These are phyloP conservation scores for Trametes coccinea DNA, from an alignment of 768 basidiomycete species.

Conservation along the genomic window DNA sequence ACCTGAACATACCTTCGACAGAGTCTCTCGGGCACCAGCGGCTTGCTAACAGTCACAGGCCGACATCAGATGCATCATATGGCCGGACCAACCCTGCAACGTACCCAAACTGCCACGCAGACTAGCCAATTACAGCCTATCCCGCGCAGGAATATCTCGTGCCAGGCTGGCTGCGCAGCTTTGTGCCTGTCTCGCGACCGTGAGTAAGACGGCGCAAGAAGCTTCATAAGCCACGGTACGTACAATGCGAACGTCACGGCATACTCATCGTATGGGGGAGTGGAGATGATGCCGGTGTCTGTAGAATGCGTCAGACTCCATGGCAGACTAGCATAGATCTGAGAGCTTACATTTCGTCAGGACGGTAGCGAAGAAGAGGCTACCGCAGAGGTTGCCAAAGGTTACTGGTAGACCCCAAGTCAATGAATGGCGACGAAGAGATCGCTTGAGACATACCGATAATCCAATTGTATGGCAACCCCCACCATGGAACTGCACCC, in stretches of 20 bases:
- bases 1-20: conserved; percentile 54
- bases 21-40: conserved; percentile 61
- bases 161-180: conserved; percentile 64
- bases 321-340: not conserved
- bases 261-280: conserved; percentile 56
- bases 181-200: conserved; percentile 48
- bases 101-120: conserved; percentile 70
- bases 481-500: conserved; percentile 68
- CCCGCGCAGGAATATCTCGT: conserved; percentile 71
- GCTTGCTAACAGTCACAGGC: conserved; percentile 53
- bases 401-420: conserved; percentile 43
- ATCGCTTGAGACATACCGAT: conserved; percentile 46
- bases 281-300: conserved; percentile 64
- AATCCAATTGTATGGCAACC: conserved; percentile 65
- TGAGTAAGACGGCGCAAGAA: not conserved
- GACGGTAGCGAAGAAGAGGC: conserved; percentile 67
- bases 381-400: conserved; percentile 69
- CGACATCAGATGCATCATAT: not conserved
- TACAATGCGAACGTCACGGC: conserved; percentile 59
- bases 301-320: conserved; percentile 1
- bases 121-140: conserved; percentile 82
- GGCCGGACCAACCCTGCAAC: conserved; percentile 26
- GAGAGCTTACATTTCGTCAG: conserved; percentile 58
- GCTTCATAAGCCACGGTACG: conserved; percentile 21
- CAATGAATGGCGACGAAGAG: not conserved